These are phyloP conservation scores for Sordaria brevicollis DNA, from an alignment of 495 filamentous ascomycete genomes.

Conservation along the genomic window DNA sequence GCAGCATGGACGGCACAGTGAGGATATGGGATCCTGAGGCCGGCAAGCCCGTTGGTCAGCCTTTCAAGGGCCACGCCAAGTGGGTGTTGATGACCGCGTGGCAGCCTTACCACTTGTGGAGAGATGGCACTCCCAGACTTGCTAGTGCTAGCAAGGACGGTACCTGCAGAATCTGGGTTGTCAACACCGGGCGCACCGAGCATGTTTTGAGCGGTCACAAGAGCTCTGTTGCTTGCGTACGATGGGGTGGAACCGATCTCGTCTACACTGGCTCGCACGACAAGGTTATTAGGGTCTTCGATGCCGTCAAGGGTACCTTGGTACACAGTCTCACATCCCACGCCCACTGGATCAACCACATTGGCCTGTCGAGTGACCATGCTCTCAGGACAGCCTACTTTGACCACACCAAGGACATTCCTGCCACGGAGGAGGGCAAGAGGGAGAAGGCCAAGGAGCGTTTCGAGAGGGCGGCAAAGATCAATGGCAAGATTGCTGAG, in stretches of 20 bases:
- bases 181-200: constrained; percentile 65
- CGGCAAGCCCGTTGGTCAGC: constrained; percentile 61
- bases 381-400: constrained; percentile 81
- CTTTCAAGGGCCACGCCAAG: constrained; percentile 83
- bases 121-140: constrained; percentile 61
- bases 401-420: constrained; percentile 61
- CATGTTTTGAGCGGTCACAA: constrained; percentile 81
- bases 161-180: constrained; percentile 84
- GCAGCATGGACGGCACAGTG: constrained; percentile 87
- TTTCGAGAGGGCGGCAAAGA: constrained; percentile 80
- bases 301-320: constrained; percentile 64
- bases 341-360: constrained; percentile 92
- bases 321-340: constrained; percentile 72
- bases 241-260: constrained; percentile 82
- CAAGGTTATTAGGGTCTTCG: constrained; percentile 88
- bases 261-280: constrained; percentile 66
- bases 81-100: constrained; percentile 83
- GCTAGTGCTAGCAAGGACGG: constrained; percentile 86
- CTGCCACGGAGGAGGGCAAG: constrained; percentile 58
- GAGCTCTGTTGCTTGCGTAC: constrained; percentile 76
- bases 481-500: constrained; percentile 70
- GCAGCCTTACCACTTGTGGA: constrained; percentile 88
- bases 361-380: constrained; percentile 87
- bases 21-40: constrained; percentile 83
- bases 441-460: constrained; percentile 65